Base-by-base conservation (phyloP, 768 basidiomycete genomes). In the Collybia sp. region DNA sequence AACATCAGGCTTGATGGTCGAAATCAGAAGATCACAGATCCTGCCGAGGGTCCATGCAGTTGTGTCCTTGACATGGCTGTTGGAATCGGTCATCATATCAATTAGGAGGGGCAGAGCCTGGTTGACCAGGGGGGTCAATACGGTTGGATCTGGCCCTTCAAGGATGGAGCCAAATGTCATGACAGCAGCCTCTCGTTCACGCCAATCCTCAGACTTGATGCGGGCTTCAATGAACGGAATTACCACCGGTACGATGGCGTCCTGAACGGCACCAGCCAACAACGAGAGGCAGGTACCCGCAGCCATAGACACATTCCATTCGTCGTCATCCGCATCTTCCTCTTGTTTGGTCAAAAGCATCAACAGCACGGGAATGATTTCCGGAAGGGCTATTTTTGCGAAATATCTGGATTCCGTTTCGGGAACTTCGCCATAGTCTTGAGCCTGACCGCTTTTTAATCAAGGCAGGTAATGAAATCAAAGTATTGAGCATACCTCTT, bases 81-180 rank as follows among this genome's bases (percentile, higher is more conserved):
- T 83, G 31, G 73, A 57, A 61, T 98, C 96, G 40, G 71, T 74
- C 91, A 98, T 95, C 93, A 96, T 95, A 54, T 84, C 83, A 59
- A 98, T 93, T 40, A 99, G 77, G 34, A 94, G 83, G 5, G 92
- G 92, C 11, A 99, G 76, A 1, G 96, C 96, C 63, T 97, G 93
- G 52, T 88, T 80, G 52, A 96, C 93, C 37, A 99, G 83, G 30
- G 93, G 92, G 16, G 83, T 85, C 42, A 99, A 80, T 19, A 93
- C 84, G 30, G 69, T 64, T 10, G 93, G 88, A 59, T 97, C 93
- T 2, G 96, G 96, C 1, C 96, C 96, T 52, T 97, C 95, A 25
- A 98, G 79, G 57, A 99, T 98, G 0, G 92, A 94, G 37, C 95
- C 95, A 57, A 98, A 99, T 15, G 94, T 84, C 94, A 98, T 99